phyloP scores from a whole-genome alignment of 768 basidiomycete genomes.

The Chalciporus chontae region DNA sequence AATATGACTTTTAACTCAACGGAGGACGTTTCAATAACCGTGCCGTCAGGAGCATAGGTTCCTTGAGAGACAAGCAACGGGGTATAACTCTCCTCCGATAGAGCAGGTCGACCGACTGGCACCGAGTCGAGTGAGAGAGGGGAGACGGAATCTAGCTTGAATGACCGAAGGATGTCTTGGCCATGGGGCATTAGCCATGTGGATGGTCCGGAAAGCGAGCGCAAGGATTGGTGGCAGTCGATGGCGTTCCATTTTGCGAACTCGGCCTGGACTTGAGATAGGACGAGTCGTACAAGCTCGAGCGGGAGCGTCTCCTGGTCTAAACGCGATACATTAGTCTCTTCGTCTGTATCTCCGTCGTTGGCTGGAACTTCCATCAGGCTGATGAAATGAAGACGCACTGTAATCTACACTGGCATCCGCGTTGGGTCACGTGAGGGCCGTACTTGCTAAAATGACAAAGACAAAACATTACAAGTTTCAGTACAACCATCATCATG shows the following conservation, averaged over 20 bases:
- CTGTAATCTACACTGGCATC: background rate
- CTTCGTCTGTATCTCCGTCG: slow-evolving; percentile 11
- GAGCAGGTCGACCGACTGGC: background rate
- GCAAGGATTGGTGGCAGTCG: slow-evolving; percentile 12
- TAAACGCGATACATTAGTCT: slow-evolving; percentile 5
- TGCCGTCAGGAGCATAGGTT: slow-evolving; percentile 16
- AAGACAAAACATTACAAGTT: too few species aligned
- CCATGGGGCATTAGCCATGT: slow-evolving; percentile 13
- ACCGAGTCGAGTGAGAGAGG: background rate
- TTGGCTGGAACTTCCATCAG: background rate
- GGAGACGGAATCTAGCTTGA: background rate
- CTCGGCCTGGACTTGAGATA: slow-evolving; percentile 25
- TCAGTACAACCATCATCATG: slow-evolving; percentile 7
- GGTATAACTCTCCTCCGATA: background rate
- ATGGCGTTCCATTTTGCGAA: slow-evolving; percentile 18
- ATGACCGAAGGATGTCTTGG: slow-evolving; percentile 8
- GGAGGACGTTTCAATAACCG: slow-evolving; percentile 5
- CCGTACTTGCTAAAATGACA: background rate
- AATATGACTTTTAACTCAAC: slow-evolving; percentile 16
- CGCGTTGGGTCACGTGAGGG: slow-evolving; percentile 1
- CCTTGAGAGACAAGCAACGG: slow-evolving; percentile 6
- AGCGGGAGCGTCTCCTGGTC: slow-evolving; percentile 1
- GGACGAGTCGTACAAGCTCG: slow-evolving; percentile 13
- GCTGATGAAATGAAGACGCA: background rate
- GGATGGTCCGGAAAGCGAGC: slow-evolving; percentile 14